Base-by-base conservation (phyloP, 768 basidiomycete genomes). In the Boletus eberwhitei region DNA sequence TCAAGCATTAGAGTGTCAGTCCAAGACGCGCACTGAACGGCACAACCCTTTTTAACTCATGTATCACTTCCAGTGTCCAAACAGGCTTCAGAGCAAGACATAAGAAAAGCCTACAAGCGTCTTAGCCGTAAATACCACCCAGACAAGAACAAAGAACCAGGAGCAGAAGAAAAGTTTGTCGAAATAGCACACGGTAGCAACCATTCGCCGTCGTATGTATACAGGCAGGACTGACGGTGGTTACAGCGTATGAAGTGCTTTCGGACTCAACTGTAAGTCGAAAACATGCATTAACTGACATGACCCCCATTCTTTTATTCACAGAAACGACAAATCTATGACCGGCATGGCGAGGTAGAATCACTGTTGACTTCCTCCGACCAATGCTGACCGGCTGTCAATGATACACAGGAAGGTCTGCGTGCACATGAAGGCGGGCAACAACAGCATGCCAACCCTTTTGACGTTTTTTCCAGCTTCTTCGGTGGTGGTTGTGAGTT, bases 281-380 rank as follows among this genome's bases (percentile, higher is more conserved):
- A 48, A 37, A 19, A 13, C 34, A 17, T 50, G 17, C n/a, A 9
- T 40, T 11, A 2, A 32, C 12, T 24, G 39, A 32, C 29, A 14
- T 26, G 21, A 35, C 9, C 3, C 54, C 38, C 11, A 59, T n/a
- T 29, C 52, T 37, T 57, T 36, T 26, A 22, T 45, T 16, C 55
- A 4, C 67, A 95, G 89, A 96, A 93, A 87, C 86, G 90, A 31
- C 80, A 84, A 75, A 90, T 96, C 58, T 99, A 98, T 71, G 97
- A 98, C 71, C 81, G 87, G 54, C 87, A 94, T 74, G 96, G 96
- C 57, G 93, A 95, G 77, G 87, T 87, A 56, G 26, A 53, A 57
- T 73, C 35, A 26, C 8, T 48, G 4, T 47, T 34, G 4, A 11
- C 45, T 44, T 54, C 9, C 50, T 52, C 24, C 5, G 21, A 37